phyloP scores from a whole-genome alignment of 768 basidiomycete genomes.

The Serendipita sp. region DNA sequence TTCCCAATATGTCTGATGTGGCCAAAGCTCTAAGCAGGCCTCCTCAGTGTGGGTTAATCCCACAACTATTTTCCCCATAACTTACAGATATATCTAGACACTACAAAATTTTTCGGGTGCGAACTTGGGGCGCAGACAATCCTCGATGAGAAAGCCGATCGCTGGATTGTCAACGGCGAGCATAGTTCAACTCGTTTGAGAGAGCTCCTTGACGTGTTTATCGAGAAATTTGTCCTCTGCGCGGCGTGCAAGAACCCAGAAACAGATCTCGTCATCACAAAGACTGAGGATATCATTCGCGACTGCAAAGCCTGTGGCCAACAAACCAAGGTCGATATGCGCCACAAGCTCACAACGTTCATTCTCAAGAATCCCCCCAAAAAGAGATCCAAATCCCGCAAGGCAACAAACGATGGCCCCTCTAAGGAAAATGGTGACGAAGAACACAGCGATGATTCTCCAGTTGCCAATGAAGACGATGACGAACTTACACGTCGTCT shows the following conservation, averaged over 20 bases:
- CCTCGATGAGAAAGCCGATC: constrained; percentile 89
- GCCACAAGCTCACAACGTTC: constrained; percentile 91
- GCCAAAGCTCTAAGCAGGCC: constrained; percentile 90
- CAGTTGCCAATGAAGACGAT: constrained; percentile 31
- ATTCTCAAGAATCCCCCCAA: constrained; percentile 96
- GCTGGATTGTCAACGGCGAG: constrained; percentile 97
- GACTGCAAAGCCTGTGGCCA: constrained; percentile 99
- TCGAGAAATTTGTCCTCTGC: constrained; percentile 97
- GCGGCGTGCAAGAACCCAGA: constrained; percentile 98
- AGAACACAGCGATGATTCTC: constrained; percentile 31
- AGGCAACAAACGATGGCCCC: constrained; percentile 25
- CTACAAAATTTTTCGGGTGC: constrained; percentile 98
- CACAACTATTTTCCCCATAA: background rate
- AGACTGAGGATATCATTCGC: constrained; percentile 75
- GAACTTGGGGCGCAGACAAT: constrained; percentile 97
- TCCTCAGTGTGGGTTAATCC: constrained; percentile 38
- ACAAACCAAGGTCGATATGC: constrained; percentile 83
- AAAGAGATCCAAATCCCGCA: constrained; percentile 51
- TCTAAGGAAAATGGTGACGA: constrained; percentile 40
- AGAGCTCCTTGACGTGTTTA: constrained; percentile 91
- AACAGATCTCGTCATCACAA: constrained; percentile 86
- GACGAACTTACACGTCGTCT: constrained; percentile 83
- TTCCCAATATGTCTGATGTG: constrained; percentile 97
- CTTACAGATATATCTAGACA: constrained; percentile 31
- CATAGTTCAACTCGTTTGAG: constrained; percentile 84